These are phyloP conservation scores for Capsicum chinense DNA, from an alignment of 257 asterid genomes.

Conservation along the genomic window DNA sequence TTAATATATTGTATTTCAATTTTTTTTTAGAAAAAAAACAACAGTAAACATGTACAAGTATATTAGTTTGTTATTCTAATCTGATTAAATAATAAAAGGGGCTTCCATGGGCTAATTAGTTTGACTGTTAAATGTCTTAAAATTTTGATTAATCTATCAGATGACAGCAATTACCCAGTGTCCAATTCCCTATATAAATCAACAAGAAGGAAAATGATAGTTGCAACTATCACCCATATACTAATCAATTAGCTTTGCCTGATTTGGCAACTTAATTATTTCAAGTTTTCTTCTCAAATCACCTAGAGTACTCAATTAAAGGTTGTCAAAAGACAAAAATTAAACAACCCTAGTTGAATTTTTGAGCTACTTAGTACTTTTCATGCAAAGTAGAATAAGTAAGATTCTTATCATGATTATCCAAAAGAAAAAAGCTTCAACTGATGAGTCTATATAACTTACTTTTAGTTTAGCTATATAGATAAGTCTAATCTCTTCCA, in stretches of 20 bases:
- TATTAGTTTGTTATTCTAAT: too few species aligned
- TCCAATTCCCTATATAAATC: not conserved
- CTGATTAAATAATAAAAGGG: too few species aligned
- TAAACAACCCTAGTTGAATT: too few species aligned
- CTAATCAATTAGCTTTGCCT: not conserved
- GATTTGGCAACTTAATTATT: constrained; percentile 1
- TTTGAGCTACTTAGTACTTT: not conserved
- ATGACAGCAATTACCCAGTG: not conserved
- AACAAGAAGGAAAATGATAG: not conserved
- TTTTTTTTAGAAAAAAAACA: too few species aligned
- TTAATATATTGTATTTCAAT: too few species aligned
- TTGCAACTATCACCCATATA: not conserved
- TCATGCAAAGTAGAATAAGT: not conserved
- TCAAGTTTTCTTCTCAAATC: not conserved
- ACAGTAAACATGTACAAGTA: too few species aligned
- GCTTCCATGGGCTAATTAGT: not conserved
- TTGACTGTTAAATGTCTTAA: not conserved
- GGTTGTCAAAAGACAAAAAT: too few species aligned
- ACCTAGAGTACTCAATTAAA: too few species aligned
- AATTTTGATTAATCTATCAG: not conserved
- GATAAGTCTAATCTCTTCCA: not conserved
- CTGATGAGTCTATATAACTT: not conserved
- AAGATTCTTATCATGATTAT: not conserved
- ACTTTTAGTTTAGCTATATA: not conserved
- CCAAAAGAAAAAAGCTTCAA: not conserved